Evolutionary conservation across 306 rosid species (phyloP), one percentile per base, ranked within the genome.

Genomic region (Vigna reflexopilosa): DNA sequence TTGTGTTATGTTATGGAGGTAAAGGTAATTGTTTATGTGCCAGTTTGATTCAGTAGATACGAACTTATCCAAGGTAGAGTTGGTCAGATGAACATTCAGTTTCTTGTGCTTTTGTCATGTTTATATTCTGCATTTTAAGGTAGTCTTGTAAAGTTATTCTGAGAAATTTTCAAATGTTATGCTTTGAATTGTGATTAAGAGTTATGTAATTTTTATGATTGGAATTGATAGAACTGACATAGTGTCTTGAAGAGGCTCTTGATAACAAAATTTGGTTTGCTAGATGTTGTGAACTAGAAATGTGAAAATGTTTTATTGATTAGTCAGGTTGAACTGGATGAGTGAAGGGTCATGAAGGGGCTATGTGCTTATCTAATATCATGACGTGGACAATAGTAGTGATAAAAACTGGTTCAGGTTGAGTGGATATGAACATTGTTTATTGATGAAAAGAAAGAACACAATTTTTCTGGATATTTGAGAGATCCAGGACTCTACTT

Each of bases 101-200:
- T 54, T 9, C 14, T 36, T 63, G 55, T 51, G 44, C 65, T 63
- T 40, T 51, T 64, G 54, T n/a, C 42, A 61, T 32, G 71, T 6
- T 34, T 67, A 26, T 40, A n/a, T 52, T 10, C 20, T 54, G 66
- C 57, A 55, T 47, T 5, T 55, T 54, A 34, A 49, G 50, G 64
- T 38, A 65, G 13, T 57, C 5, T 36, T 42, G 28, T 50, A 1
- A 13, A 50, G 63, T 38, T 20, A 2, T 32, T 64, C 1, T 19
- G 34, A 49, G 1, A 19, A 50, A 22, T 64, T 42, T 61, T 12
- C 26, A 7, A 20, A 64, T 63, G 12, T 51, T 15, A 8, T 32
- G 15, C n/a, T 20, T 63, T 9, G 80, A 65, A 51, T 76, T 64
- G 14, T n/a, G 80, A 51, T 65, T n/a, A 15, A 20, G 51, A 4